phyloP scores from a whole-genome alignment of 2,329 filamentous ascomycete genomes.

The Claviceps humidiphila region DNA sequence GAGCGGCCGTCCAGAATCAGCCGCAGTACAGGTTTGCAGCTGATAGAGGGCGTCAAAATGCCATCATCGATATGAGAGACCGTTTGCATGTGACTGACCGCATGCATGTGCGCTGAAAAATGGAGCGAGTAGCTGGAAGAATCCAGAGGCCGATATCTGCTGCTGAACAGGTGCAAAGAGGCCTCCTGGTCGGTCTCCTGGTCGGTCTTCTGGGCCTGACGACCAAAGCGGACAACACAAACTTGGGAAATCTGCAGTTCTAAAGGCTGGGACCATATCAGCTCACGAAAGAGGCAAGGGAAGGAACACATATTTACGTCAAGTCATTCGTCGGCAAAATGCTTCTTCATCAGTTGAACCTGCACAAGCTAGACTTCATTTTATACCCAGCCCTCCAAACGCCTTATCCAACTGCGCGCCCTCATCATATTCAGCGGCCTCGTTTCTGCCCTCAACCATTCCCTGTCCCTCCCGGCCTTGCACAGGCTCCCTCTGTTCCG shows the following conservation, averaged over 20 bases:
- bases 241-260: background rate
- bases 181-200: no score
- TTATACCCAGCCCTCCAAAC: conserved; percentile 36
- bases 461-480: conserved; percentile 2
- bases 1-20: background rate
- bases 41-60: background rate
- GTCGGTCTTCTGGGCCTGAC: background rate
- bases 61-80: no score
- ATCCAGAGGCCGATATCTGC: no score
- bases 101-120: no score
- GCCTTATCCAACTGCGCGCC: conserved; percentile 45
- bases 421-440: conserved; percentile 23
- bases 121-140: no score
- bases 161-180: no score
- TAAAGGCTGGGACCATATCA: background rate
- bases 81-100: no score
- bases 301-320: background rate
- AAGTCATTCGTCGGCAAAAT: background rate
- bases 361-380: conserved; percentile 7
- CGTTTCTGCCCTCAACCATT: conserved; percentile 5
- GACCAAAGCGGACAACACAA: background rate
- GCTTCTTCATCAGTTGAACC: background rate
- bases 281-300: background rate
- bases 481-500: conserved; percentile 14
- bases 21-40: background rate